Evolutionary conservation across 169 alveolate genomes (phyloP), one percentile per base, ranked within the genome.

Genomic region (Plasmodium ovale): DNA sequence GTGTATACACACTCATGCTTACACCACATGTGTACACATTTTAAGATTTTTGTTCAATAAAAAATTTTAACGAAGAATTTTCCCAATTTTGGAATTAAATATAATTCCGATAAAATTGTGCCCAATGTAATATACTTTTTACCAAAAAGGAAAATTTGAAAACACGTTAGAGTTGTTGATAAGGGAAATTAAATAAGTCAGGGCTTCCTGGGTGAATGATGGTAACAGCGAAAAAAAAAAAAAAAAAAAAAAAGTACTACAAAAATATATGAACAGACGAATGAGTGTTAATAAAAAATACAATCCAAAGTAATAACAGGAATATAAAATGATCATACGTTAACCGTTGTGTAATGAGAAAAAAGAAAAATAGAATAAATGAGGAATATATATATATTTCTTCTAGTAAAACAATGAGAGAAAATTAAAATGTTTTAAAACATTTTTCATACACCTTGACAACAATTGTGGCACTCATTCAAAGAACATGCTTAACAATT

Each of bases 41-140:
- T 54, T 19, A 54, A 19, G 64, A 54, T n/a, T 54, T 3, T 10
- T 19, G 27, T 29, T 14, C 27, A 49, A 54, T 44, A 44, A 16
- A 58, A 70, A 44, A 19, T 33, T 35, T 51, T 49, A 70, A 49
- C 44, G 6, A 23, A 19, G 33, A 53, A 27, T 39, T 33, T 31
- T 5, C 44, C 10, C 23, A 47, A 21, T 12, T 72, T 54, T 54
- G 21, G 23, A 33, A 31, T 53, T 71, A 33, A n/a, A n/a, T 72
- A 54, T 56, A 53, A 72, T 54, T 72, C 58, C 42, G 53, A 60
- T 54, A 72, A 54, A 53, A 47, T 69, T 69, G 67, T 69, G 49
- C 31, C 42, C 19, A 67, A 67, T 51, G 23, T 47, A 9, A 69
- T n/a, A 65, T 47, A 2, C 14, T 29, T n/a, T 37, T 69, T 47